phyloP scores from a whole-genome alignment of 768 basidiomycete species.

The Lanmaoa rubissima region DNA sequence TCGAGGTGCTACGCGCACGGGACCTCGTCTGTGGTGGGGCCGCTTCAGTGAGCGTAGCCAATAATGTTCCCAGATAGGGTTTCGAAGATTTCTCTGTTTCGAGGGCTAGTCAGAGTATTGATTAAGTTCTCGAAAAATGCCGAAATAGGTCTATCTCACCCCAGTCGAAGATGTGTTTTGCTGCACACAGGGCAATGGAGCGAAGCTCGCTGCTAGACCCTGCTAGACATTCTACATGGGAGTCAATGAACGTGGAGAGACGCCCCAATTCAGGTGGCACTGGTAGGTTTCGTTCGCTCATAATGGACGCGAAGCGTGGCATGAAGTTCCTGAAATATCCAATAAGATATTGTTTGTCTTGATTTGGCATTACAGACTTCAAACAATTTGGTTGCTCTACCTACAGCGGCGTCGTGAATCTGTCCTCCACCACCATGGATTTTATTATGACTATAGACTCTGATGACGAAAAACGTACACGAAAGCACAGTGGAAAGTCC shows the following conservation, averaged over 20 bases:
- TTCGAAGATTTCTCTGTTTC: conserved; percentile 64
- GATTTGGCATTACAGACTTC: conserved; percentile 11
- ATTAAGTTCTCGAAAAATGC: neutral
- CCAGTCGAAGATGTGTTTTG: conserved; percentile 74
- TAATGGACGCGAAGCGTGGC: neutral
- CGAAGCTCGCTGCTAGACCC: conserved; percentile 52
- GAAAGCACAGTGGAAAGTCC: conserved; percentile 21
- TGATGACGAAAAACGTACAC: conserved; percentile 56
- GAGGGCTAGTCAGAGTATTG: conserved; percentile 46
- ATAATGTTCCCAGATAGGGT: conserved; percentile 60
- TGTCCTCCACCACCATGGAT: conserved; percentile 38
- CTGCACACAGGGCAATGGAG: conserved; percentile 58
- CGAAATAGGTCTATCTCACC: conserved; percentile 44
- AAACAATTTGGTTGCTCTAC: neutral
- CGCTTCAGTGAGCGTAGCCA: conserved; percentile 65
- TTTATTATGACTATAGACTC: conserved; percentile 86
- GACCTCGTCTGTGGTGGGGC: conserved; percentile 77
- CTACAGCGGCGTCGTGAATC: neutral
- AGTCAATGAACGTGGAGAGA: conserved; percentile 56
- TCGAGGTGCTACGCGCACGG: conserved; percentile 42
- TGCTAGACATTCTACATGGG: conserved; percentile 54
- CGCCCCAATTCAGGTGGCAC: conserved; percentile 44
- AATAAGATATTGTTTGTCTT: conserved; percentile 12
- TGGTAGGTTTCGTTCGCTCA: conserved; percentile 18
- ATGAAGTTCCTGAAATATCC: neutral